These are phyloP conservation scores for Camelina neglecta DNA, from an alignment of 345 rosid genomes.

Conservation along the genomic window DNA sequence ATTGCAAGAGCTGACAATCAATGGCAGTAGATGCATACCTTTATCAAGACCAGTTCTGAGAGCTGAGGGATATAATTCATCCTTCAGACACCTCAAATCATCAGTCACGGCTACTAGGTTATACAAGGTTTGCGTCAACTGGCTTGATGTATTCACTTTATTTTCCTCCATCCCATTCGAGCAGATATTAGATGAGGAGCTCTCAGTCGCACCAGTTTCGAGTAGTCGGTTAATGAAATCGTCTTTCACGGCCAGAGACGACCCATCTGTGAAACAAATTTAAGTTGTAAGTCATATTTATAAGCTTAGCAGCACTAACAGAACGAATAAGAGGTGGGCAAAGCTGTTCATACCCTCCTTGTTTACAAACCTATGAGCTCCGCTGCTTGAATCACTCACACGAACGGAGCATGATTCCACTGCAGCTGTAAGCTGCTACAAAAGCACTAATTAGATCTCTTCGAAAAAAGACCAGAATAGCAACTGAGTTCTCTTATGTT, in stretches of 20 bases:
- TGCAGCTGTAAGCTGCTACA: constrained; percentile 60
- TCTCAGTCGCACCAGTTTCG: constrained; percentile 91
- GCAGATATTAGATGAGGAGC: constrained; percentile 59
- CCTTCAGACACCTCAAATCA: constrained; percentile 68
- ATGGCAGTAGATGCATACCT: constrained; percentile 51
- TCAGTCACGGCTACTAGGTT: constrained; percentile 61
- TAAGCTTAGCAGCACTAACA: constrained; percentile 19
- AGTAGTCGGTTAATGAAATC: constrained; percentile 71
- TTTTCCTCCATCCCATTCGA: constrained; percentile 54
- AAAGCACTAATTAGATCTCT: constrained; percentile 38
- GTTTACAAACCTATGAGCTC: constrained; percentile 41
- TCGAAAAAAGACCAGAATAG: background rate
- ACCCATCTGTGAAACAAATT: constrained; percentile 56
- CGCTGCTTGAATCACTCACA: constrained; percentile 52
- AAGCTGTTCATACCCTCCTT: constrained; percentile 55
- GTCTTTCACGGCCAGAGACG: constrained; percentile 52
- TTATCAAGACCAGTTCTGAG: constrained; percentile 53
- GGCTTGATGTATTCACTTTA: constrained; percentile 47
- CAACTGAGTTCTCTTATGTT: background rate
- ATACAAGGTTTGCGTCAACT: constrained; percentile 50
- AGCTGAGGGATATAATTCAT: constrained; percentile 58
- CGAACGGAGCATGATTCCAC: constrained; percentile 63
- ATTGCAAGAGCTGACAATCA: constrained; percentile 7
- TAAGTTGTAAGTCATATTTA: constrained; percentile 29
- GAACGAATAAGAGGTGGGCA: constrained; percentile 20